Conservation (phyloP, 2,329 filamentous ascomycete genomes). For the Dothidotthia symphoricarpi region DNA sequence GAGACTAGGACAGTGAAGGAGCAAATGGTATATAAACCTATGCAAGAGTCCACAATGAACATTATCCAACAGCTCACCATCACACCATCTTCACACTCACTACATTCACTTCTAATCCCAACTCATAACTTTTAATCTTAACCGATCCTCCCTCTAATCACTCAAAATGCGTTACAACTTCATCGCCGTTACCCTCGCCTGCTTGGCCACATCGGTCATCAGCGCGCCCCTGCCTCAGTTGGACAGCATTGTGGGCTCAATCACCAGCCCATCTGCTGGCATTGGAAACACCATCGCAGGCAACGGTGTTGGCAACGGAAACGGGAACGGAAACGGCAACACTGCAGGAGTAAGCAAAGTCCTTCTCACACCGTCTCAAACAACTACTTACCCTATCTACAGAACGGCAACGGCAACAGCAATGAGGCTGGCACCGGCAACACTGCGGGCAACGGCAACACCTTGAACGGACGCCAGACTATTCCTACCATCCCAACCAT, state of each 20-base stretch:
- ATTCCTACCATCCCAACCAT: background rate
- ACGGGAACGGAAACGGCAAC: constrained; percentile 1
- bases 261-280: constrained; percentile 6
- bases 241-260: constrained; percentile 9
- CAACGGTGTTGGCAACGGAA: constrained; percentile 2
- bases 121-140: too few species aligned
- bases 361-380: too few species aligned
- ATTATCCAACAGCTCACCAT: too few species aligned
- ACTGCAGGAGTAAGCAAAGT: background rate
- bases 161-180: background rate
- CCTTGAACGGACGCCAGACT: background rate
- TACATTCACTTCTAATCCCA: too few species aligned
- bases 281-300: constrained; percentile 5
- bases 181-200: constrained; percentile 13
- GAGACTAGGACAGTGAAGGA: too few species aligned
- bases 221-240: constrained; percentile 16
- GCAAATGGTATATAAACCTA: too few species aligned
- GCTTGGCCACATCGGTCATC: constrained; percentile 16
- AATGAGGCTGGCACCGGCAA: constrained; percentile 4
- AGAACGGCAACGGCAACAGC: constrained; percentile 5
- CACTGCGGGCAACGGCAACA: constrained; percentile 3
- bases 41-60: too few species aligned
- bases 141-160: too few species aligned
- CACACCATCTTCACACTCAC: too few species aligned
- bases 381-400: background rate